Evolutionary conservation across 2,329 filamentous ascomycete genomes (phyloP).

Genomic region (Cadophora luteo-olivacea): DNA sequence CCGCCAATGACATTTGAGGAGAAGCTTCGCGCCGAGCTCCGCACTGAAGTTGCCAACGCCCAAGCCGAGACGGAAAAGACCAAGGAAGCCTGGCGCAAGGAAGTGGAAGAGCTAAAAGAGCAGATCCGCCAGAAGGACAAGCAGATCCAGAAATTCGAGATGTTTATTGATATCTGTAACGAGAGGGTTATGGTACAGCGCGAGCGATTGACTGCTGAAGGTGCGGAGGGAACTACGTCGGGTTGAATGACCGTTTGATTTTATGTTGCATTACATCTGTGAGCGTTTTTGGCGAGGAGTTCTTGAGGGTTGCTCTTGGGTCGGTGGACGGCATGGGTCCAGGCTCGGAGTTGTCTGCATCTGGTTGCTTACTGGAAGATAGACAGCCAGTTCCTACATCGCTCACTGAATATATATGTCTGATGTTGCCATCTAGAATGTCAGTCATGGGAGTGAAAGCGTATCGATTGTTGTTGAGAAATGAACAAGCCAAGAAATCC

Average conservation of each 20-base stretch:
- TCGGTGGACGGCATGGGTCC: no score
- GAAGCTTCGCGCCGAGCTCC: conserved; percentile 65
- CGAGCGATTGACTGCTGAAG: conserved; percentile 54
- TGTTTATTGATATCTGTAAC: conserved; percentile 75
- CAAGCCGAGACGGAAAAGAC: conserved; percentile 65
- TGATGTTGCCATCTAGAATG: background rate
- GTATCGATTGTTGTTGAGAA: background rate
- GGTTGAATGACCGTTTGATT: conserved; percentile 19
- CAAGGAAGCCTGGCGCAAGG: conserved; percentile 59
- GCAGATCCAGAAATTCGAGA: conserved; percentile 68
- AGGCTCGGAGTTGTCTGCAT: background rate
- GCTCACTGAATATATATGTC: background rate
- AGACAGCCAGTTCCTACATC: background rate
- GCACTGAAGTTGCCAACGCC: conserved; percentile 64
- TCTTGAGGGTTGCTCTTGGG: background rate
- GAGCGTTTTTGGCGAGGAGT: conserved; percentile 6
- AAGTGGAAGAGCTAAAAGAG: conserved; percentile 63
- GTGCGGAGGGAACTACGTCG: conserved; percentile 33
- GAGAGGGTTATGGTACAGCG: conserved; percentile 69
- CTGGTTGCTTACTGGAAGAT: background rate
- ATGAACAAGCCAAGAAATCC: background rate
- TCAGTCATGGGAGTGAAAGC: background rate
- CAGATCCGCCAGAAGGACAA: conserved; percentile 68
- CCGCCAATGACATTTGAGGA: conserved; percentile 68
- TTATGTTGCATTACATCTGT: background rate